Conservation (phyloP, 1,139 yeast genomes). For the Pichia sp. region DNA sequence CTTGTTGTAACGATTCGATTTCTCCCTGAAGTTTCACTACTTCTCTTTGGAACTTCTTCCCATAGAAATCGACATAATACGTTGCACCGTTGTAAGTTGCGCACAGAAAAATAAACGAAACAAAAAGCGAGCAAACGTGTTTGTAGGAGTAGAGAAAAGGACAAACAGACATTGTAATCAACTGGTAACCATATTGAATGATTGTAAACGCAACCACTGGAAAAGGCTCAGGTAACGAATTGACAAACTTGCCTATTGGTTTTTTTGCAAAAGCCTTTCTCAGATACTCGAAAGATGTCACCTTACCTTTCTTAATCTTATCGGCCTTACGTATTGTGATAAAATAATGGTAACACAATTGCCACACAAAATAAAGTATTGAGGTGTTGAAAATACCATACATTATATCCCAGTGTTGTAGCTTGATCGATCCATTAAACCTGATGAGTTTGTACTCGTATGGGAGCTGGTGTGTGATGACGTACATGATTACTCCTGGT, state of each 20-base stretch:
- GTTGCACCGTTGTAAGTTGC: conserved; percentile 95
- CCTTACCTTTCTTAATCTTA: conserved; percentile 78
- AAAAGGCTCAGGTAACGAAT: conserved; percentile 74
- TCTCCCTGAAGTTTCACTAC: conserved; percentile 67
- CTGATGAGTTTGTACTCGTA: conserved; percentile 49
- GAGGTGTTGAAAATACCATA: conserved; percentile 77
- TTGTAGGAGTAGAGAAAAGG: conserved; percentile 80
- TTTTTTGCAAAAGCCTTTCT: conserved; percentile 65
- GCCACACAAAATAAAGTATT: conserved; percentile 89
- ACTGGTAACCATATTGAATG: conserved; percentile 83
- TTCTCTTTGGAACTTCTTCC: conserved; percentile 81
- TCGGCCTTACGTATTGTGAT: conserved; percentile 77
- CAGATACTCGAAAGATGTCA: conserved; percentile 83
- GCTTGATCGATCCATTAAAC: conserved; percentile 75
- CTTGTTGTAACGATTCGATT: conserved; percentile 49
- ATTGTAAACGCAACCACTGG: conserved; percentile 82
- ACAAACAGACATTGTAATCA: conserved; percentile 83
- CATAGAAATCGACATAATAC: conserved; percentile 87
- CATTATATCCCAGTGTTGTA: conserved; percentile 65
- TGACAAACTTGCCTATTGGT: conserved; percentile 72
- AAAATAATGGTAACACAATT: conserved; percentile 81
- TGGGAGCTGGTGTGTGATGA: conserved; percentile 76
- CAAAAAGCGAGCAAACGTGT: conserved; percentile 62
- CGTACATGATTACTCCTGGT: conserved; percentile 88
- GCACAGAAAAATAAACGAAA: conserved; percentile 64